These are phyloP conservation scores for Striga asiatica DNA, from an alignment of 257 asterid species.

Conservation along the genomic window DNA sequence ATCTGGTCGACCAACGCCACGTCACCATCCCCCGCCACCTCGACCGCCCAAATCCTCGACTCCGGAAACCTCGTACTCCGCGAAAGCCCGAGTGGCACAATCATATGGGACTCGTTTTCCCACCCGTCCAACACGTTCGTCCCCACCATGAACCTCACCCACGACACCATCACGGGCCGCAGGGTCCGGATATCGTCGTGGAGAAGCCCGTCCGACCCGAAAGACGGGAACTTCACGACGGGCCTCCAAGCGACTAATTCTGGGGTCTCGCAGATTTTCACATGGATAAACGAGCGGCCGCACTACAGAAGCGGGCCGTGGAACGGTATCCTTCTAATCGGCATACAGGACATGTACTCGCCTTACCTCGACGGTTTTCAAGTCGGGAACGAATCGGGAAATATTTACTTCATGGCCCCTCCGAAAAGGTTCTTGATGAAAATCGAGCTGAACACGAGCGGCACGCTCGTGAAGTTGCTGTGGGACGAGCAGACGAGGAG, in stretches of 20 bases:
- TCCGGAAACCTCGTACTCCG: slow-evolving; percentile 21
- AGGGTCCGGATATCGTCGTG: not conserved
- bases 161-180: not conserved
- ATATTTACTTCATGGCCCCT: not conserved
- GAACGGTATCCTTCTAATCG: slow-evolving; percentile 8
- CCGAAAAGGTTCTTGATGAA: not conserved
- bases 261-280: slow-evolving; percentile 19
- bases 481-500: slow-evolving; percentile 16
- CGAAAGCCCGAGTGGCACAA: slow-evolving; percentile 9
- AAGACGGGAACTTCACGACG: slow-evolving; percentile 19
- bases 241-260: not conserved
- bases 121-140: not conserved
- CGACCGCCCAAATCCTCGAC: slow-evolving; percentile 16
- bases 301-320: slow-evolving; percentile 30
- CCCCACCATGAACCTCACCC: slow-evolving; percentile 1
- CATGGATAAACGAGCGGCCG: slow-evolving; percentile 19
- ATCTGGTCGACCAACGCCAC: slow-evolving; percentile 21
- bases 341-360: slow-evolving; percentile 5
- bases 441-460: not conserved
- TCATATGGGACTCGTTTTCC: not conserved
- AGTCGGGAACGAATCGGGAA: not conserved
- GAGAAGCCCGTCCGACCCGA: not conserved
- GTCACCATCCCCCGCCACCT: not conserved
- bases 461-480: not conserved
- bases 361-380: not conserved